Evolutionary conservation across 2,329 filamentous ascomycete genomes (phyloP), one percentile per base, ranked within the genome.

Genomic region (Aspergillus ustus): DNA sequence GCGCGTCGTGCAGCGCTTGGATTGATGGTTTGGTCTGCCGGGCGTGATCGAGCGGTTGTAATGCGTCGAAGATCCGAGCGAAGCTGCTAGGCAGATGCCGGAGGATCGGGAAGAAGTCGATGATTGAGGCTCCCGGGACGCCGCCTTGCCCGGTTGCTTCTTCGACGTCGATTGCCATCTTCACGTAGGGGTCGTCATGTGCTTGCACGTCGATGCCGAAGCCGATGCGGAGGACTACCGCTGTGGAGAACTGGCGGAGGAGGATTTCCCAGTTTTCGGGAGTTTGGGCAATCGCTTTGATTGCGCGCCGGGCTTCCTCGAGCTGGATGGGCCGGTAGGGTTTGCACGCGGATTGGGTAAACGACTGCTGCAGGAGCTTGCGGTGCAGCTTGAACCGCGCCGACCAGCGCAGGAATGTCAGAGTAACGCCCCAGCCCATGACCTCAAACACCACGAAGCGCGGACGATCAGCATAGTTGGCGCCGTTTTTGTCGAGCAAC

Each of bases 361-460:
- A 61, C 7, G 59, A 61, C 37, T 53, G 53, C n/a, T 61, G 59
- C 2, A 61, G 40, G 9, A 57, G 53, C 4, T 43, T 52, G 2
- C 53, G 59, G 28, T 61, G 59, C 0, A 57, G 46, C 31, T 57
- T 57, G 49, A 61, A 61, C 0, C 37, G 59, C 4, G 59, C 28
- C 1, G 59, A 61, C 53, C 48, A 57, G 2, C 59, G 59, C 5
- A 57, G 48, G 22, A 61, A 61, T 20, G 59, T 57, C 6, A 61
- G 53, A 1, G 59, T 61, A 17, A 61, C 44, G 25, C 53, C 59
- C 59, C 59, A 61, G 37, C 59, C 59, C 59, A 61, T 61, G 3
- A 57, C 59, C 19, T 61, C 53, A 29, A 53, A 61, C 19, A 61
- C 20, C 2, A 57, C 59, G 8, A 61, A 61, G 2, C 59, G 59